Conservation (phyloP, 2,329 filamentous ascomycete genomes). For the Tolypocladium endophyticum region DNA sequence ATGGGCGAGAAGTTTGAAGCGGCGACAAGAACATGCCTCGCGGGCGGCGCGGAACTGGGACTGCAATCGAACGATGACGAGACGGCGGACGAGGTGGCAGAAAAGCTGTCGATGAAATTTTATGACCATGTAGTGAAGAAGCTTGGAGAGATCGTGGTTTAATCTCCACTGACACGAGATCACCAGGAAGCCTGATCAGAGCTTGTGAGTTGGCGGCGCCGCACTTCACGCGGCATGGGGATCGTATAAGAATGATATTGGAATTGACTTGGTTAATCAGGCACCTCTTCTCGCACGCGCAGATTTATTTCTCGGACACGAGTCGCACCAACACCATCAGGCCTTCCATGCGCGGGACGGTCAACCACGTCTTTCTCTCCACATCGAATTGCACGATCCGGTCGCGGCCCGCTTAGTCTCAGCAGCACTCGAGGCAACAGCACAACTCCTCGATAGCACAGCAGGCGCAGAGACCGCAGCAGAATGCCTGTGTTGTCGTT, state of each 20-base stretch:
- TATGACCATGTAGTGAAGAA: conserved; percentile 34
- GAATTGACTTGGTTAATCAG: background rate
- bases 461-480: conserved; percentile 28
- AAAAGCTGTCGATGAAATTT: conserved; percentile 26
- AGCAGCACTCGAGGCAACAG: conserved; percentile 30
- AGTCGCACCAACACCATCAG: background rate
- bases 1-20: conserved; percentile 30
- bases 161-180: background rate
- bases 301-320: background rate
- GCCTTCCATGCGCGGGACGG: background rate
- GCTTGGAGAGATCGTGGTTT: conserved; percentile 26
- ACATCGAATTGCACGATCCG: background rate
- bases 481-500: conserved; percentile 19
- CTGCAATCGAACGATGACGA: conserved; percentile 27
- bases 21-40: conserved; percentile 25
- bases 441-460: too few species aligned
- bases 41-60: conserved; percentile 24
- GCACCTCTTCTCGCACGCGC: background rate
- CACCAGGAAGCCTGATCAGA: background rate
- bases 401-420: conserved; percentile 13
- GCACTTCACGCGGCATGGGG: background rate
- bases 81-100: conserved; percentile 27
- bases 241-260: background rate
- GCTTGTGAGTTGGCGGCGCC: background rate
- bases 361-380: background rate